phyloP scores from a whole-genome alignment of 805 yeast genomes.

The Nakazawaea ambrosiae region DNA sequence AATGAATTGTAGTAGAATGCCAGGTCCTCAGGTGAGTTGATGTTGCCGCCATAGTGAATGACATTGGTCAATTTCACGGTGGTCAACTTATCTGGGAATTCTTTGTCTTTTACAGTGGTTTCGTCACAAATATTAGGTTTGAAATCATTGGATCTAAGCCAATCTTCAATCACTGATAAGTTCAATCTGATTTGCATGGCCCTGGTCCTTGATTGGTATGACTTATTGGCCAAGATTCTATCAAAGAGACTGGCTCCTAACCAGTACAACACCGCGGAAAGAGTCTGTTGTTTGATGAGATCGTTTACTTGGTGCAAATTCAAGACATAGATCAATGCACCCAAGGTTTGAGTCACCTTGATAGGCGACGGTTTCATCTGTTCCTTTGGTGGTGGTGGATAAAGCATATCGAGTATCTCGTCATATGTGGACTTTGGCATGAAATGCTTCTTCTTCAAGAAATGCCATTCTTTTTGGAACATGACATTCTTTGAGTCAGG shows the following conservation, averaged over 20 bases:
- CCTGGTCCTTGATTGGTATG: conserved; percentile 67
- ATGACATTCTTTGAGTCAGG: conserved; percentile 74
- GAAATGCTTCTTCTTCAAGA: conserved; percentile 37
- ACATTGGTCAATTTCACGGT: conserved; percentile 20
- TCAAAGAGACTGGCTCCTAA: conserved; percentile 69
- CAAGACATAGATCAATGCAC: conserved; percentile 81
- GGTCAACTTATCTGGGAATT: conserved; percentile 26
- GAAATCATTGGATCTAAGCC: conserved; percentile 72
- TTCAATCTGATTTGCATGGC: conserved; percentile 90
- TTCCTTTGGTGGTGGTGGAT: conserved; percentile 78
- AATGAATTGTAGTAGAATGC: conserved; percentile 59
- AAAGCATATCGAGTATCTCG: conserved; percentile 66
- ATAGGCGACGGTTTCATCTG: conserved; percentile 88
- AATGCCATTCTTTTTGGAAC: conserved; percentile 65
- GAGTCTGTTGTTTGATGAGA: conserved; percentile 67
- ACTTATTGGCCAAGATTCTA: conserved; percentile 57
- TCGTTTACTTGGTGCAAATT: conserved; percentile 78
- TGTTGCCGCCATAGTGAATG: conserved; percentile 22
- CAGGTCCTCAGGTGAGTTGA: conserved; percentile 38
- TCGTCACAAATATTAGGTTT: conserved; percentile 29
- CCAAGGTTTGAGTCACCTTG: conserved; percentile 75
- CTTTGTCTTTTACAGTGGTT: conserved; percentile 17
- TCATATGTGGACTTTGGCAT: conserved; percentile 50
- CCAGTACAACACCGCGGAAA: conserved; percentile 75
- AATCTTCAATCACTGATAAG: conserved; percentile 81